Evolutionary conservation across 331 rosid species (phyloP).

Genomic region (Acacia pycnantha): DNA sequence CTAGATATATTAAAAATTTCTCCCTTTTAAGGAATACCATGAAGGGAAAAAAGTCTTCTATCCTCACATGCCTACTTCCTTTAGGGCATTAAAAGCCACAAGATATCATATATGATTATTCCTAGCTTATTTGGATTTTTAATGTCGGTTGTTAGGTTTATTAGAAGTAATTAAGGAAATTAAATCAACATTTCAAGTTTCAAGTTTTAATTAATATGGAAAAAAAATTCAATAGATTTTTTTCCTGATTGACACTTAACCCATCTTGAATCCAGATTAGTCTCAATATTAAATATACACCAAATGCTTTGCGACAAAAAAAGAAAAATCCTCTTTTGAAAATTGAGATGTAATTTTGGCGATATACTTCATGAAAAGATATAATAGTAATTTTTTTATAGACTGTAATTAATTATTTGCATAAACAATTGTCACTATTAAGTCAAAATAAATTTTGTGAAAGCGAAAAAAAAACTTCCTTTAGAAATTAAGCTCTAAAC

Average conservation of each 20-base stretch:
- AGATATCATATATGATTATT: neutral
- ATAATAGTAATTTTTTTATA: too few relatives aligned
- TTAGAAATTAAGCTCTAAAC: neutral
- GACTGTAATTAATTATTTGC: neutral
- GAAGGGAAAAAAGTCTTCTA: neutral
- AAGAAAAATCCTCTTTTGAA: too few relatives aligned
- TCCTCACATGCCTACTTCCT: neutral
- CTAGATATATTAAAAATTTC: neutral
- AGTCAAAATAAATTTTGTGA: neutral
- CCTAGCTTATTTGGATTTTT: neutral
- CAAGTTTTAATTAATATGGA: neutral
- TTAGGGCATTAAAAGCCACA: constrained; percentile 19
- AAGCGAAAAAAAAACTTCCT: neutral
- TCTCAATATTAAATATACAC: too few relatives aligned
- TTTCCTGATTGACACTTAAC: too few relatives aligned
- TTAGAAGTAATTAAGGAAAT: neutral
- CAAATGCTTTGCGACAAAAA: too few relatives aligned
- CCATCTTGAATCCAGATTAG: too few relatives aligned
- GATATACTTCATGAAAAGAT: neutral
- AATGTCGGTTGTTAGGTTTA: neutral
- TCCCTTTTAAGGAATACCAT: neutral
- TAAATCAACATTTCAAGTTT: neutral
- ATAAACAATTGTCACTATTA: neutral
- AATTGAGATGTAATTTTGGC: neutral
- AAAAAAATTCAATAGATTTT: neutral